These are phyloP conservation scores for Globisporangium nagaii DNA, from an alignment of 352 stramenopile genomes.

Conservation along the genomic window DNA sequence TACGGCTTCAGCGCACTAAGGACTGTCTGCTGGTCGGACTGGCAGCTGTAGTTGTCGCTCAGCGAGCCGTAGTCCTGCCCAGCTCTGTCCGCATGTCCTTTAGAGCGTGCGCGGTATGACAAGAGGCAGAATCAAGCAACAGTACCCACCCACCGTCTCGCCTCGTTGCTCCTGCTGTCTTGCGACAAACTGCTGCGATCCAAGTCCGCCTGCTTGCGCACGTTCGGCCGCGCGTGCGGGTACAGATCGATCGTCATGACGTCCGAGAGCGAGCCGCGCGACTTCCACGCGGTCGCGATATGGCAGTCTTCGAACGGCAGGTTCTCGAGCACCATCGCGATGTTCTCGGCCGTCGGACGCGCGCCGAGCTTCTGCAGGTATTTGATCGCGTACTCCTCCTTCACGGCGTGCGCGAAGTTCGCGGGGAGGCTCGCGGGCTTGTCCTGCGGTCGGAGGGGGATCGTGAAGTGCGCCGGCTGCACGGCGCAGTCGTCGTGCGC, in stretches of 20 bases:
- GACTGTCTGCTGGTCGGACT: background rate
- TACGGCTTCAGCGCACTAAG: constrained; percentile 18
- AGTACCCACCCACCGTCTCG: background rate
- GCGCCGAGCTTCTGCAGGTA: constrained; percentile 64
- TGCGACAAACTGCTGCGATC: background rate
- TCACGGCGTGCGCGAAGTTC: constrained; percentile 34
- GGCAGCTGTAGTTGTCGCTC: background rate
- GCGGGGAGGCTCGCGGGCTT: constrained; percentile 33
- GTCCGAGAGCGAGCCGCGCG: constrained; percentile 43
- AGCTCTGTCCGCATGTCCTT: background rate
- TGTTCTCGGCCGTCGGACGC: constrained; percentile 39
- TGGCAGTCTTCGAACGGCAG: constrained; percentile 60
- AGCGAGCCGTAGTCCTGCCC: background rate
- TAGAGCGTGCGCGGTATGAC: too few relatives aligned
- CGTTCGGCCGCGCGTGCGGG: constrained; percentile 8
- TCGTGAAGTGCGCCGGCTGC: constrained; percentile 40
- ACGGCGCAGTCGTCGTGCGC: constrained; percentile 27
- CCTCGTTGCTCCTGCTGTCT: background rate
- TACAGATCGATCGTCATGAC: constrained; percentile 53
- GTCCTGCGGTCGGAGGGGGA: constrained; percentile 50
- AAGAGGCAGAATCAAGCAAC: too few relatives aligned
- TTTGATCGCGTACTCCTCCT: constrained; percentile 69
- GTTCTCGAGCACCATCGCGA: constrained; percentile 54
- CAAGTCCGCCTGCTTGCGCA: background rate
- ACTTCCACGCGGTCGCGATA: constrained; percentile 52